These are phyloP conservation scores for Hamamelis virginiana DNA, from an alignment of 164 flowering plant species.

Conservation along the genomic window DNA sequence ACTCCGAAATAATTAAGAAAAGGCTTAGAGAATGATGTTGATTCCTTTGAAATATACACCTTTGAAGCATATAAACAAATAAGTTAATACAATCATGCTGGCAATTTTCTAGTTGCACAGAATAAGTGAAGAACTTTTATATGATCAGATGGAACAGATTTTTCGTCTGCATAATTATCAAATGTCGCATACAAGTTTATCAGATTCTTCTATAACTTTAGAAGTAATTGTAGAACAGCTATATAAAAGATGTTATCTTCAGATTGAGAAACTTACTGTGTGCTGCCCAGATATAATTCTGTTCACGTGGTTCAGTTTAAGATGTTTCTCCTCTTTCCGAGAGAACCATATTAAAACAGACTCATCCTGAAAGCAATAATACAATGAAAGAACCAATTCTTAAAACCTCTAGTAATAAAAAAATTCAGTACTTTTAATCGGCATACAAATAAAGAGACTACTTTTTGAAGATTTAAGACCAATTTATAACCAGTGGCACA, in stretches of 20 bases:
- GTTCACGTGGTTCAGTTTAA: constrained; percentile 84
- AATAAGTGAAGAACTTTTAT: background rate
- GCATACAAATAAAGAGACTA: background rate
- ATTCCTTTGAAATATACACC: background rate
- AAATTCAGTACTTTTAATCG: background rate
- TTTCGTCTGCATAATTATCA: background rate
- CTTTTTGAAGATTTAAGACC: background rate
- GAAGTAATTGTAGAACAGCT: background rate
- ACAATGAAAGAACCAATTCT: background rate
- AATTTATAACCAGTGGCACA: background rate
- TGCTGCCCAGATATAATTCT: constrained; percentile 95
- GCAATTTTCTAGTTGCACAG: background rate
- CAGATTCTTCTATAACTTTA: background rate
- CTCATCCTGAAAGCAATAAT: constrained; percentile 72
- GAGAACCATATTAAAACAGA: constrained; percentile 90
- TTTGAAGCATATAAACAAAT: background rate
- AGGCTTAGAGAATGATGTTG: background rate
- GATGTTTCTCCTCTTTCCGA: constrained; percentile 91
- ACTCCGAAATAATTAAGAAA: background rate
- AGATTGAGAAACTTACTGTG: constrained; percentile 59
- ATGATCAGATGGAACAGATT: too few relatives aligned
- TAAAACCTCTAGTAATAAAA: background rate
- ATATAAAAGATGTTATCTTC: too few relatives aligned
- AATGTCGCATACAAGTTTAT: constrained; percentile 1
- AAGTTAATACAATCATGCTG: background rate